These are phyloP conservation scores for Oidiodendron maius DNA, from an alignment of 495 filamentous ascomycete species.

Conservation along the genomic window DNA sequence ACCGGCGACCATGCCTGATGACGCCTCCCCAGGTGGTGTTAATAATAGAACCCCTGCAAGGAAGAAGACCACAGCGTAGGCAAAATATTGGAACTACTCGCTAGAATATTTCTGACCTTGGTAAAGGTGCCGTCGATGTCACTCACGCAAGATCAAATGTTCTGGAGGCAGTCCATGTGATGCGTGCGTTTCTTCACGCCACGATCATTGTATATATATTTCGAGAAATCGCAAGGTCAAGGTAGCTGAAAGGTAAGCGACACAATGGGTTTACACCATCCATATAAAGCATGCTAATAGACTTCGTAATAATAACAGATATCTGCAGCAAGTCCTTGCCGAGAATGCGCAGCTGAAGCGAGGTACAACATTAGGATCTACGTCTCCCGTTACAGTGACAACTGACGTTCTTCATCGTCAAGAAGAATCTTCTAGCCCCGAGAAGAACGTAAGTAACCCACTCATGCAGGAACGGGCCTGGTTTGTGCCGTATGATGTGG, in stretches of 20 bases:
- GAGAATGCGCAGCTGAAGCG: background rate
- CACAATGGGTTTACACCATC: too few relatives aligned
- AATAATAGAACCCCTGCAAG: too few relatives aligned
- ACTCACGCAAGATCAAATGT: constrained; percentile 1
- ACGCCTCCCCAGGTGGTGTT: too few relatives aligned
- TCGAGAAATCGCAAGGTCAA: background rate
- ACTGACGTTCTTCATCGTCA: background rate
- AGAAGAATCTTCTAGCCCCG: background rate
- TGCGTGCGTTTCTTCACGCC: background rate
- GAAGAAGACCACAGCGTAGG: too few relatives aligned
- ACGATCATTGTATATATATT: background rate
- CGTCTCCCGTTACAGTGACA: background rate
- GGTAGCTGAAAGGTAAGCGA: background rate
- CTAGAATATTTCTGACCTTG: too few relatives aligned
- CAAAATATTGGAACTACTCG: too few relatives aligned
- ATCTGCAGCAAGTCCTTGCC: background rate
- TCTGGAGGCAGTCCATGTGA: background rate
- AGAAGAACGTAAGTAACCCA: background rate
- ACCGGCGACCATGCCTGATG: too few relatives aligned
- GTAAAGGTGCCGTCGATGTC: background rate
- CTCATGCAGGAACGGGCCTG: background rate
- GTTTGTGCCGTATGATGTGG: background rate
- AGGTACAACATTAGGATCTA: background rate
- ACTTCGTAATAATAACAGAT: background rate
- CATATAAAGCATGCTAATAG: background rate